Conservation (phyloP, 1,284 basidiomycete genomes). For the Athelia psychrophila region DNA sequence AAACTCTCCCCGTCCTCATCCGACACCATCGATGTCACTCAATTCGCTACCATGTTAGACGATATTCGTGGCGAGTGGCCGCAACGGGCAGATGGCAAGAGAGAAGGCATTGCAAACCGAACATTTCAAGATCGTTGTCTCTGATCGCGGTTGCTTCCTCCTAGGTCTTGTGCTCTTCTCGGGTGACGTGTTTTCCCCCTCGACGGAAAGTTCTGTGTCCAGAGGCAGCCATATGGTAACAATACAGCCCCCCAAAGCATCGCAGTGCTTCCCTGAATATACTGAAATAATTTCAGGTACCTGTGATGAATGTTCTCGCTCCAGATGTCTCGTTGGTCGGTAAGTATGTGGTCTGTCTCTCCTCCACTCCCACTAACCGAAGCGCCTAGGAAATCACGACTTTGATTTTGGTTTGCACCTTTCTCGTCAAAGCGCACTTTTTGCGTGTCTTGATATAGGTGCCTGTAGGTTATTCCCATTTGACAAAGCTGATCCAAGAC, state of each 20-base stretch:
- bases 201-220: conserved; percentile 84
- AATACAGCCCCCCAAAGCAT: no score
- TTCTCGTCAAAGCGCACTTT: background rate
- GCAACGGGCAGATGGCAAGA: conserved; percentile 42
- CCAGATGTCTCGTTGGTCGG: conserved; percentile 69
- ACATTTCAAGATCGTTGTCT: background rate
- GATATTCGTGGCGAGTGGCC: conserved; percentile 55
- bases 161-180: conserved; percentile 72
- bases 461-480: conserved; percentile 58
- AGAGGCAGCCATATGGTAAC: conserved; percentile 92
- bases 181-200: conserved; percentile 86
- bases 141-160: background rate
- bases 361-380: background rate
- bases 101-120: conserved; percentile 47
- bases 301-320: conserved; percentile 74
- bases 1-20: conserved; percentile 49
- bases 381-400: conserved; percentile 75
- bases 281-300: no score
- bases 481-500: conserved; percentile 57
- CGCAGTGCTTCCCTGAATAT: no score
- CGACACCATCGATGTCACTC: conserved; percentile 73
- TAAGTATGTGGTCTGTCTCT: conserved; percentile 21
- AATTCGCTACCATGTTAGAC: conserved; percentile 65
- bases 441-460: conserved; percentile 1
- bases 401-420: conserved; percentile 66